A percentile compares a stretch with the other conserved stretches of the same genome.
These are phyloP conservation scores for Trichocladium antarcticum DNA, from an alignment of 495 filamentous ascomycete genomes.

Conservation along the genomic window DNA sequence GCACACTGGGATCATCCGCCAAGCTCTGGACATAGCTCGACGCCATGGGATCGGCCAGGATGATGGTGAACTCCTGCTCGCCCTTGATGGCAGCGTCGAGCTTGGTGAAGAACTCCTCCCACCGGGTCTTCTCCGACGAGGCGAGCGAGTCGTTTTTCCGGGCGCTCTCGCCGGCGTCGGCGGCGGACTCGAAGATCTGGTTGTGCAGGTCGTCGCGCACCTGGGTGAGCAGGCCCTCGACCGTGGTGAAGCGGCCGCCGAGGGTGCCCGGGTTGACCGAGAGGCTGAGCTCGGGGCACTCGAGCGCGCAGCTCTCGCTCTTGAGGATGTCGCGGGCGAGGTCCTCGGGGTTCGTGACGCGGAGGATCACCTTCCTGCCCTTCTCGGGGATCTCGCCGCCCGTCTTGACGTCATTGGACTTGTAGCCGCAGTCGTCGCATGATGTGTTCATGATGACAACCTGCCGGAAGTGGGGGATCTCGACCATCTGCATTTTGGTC, in stretches of 20 bases:
- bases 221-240: slow-evolving; percentile 90
- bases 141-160: slow-evolving; percentile 59
- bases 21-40: slow-evolving; percentile 89
- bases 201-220: slow-evolving; percentile 76
- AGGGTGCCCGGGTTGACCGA: slow-evolving; percentile 81
- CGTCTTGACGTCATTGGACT: slow-evolving; percentile 90
- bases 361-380: slow-evolving; percentile 71
- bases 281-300: slow-evolving; percentile 74
- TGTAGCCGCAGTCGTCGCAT: slow-evolving; percentile 86
- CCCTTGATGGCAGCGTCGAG: slow-evolving; percentile 71
- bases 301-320: slow-evolving; percentile 77
- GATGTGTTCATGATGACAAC: slow-evolving; percentile 83
- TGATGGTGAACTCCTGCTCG: slow-evolving; percentile 70
- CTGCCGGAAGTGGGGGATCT: slow-evolving; percentile 94
- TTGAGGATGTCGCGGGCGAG: slow-evolving; percentile 90
- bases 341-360: slow-evolving; percentile 62
- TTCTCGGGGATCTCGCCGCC: slow-evolving; percentile 83
- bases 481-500: slow-evolving; percentile 90
- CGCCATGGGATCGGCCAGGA: slow-evolving; percentile 79
- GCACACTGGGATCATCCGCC: slow-evolving; percentile 50
- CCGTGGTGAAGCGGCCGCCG: slow-evolving; percentile 92
- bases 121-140: slow-evolving; percentile 50
- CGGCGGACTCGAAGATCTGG: slow-evolving; percentile 70
- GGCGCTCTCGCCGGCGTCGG: slow-evolving; percentile 21
- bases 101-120: slow-evolving; percentile 67